phyloP scores from a whole-genome alignment of 1,284 basidiomycete genomes.

The Dichomitus squalens region DNA sequence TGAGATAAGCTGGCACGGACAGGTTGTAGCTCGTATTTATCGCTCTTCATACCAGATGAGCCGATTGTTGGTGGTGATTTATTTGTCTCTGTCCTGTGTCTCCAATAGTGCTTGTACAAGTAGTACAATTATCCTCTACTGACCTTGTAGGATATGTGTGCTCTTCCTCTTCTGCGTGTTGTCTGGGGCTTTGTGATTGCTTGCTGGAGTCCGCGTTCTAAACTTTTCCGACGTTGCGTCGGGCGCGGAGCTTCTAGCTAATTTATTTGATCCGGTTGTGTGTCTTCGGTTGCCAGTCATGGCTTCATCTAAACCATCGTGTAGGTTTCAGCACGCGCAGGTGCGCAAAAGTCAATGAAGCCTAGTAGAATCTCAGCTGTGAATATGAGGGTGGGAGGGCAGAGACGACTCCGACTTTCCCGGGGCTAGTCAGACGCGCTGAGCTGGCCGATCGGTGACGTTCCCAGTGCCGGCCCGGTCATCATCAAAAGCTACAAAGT shows the following conservation, averaged over 20 bases:
- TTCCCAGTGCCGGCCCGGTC: neutral
- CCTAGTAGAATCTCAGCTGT: neutral
- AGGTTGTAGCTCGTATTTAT: neutral
- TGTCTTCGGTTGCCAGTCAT: neutral
- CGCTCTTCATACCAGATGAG: neutral
- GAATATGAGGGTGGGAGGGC: too few species aligned
- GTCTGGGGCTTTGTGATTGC: neutral
- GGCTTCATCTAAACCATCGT: neutral
- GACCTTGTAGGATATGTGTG: neutral
- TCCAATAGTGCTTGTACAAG: neutral
- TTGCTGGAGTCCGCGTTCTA: neutral
- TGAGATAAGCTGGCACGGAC: neutral
- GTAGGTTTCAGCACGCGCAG: too few species aligned
- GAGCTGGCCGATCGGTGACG: constrained; percentile 7
- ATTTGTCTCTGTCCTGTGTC: neutral
- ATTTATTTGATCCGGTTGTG: neutral
- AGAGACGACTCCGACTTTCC: too few species aligned
- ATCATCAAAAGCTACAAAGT: neutral
- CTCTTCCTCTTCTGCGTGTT: neutral
- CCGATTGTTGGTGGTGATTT: neutral
- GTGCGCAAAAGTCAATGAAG: too few species aligned
- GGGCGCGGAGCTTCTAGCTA: neutral
- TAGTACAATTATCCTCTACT: too few species aligned
- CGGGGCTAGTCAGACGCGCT: neutral
- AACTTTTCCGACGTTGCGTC: neutral